Percentiles rank a stretch among this genome's conserved stretches.
Evolutionary conservation across 345 rosid genomes (phyloP).

Genomic region (Syzygium oleosum): DNA sequence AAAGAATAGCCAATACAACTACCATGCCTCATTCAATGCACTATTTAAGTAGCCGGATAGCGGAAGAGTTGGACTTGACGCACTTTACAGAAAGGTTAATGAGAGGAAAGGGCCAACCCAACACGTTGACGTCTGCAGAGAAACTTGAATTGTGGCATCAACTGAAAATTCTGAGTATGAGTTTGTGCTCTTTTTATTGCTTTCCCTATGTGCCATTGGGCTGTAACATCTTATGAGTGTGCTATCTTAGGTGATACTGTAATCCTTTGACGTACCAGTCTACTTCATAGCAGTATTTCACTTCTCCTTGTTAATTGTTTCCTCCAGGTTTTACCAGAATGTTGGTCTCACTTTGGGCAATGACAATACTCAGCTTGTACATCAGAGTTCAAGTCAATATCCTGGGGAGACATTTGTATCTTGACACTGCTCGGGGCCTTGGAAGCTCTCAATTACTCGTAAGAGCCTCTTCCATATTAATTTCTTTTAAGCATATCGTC

Average conservation of each 20-base stretch:
- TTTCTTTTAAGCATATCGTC: not conserved
- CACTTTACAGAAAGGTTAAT: conserved; percentile 59
- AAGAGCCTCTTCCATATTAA: conserved; percentile 20
- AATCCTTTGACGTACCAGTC: not conserved
- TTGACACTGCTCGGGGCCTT: conserved; percentile 77
- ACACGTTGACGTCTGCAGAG: conserved; percentile 50
- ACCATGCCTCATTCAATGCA: conserved; percentile 84
- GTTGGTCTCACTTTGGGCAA: conserved; percentile 77
- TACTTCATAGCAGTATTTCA: not conserved
- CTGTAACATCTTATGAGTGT: not conserved
- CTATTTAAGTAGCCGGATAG: conserved; percentile 46
- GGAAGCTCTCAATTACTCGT: conserved; percentile 56
- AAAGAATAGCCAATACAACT: conserved; percentile 68
- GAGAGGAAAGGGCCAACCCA: conserved; percentile 72
- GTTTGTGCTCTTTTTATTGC: not conserved
- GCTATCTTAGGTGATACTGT: not conserved
- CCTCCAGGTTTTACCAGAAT: conserved; percentile 83
- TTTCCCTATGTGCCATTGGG: not conserved
- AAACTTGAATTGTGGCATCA: conserved; percentile 88
- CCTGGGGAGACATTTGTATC: conserved; percentile 86
- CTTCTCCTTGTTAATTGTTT: conserved; percentile 1
- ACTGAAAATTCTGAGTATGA: conserved; percentile 74
- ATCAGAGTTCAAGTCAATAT: conserved; percentile 94
- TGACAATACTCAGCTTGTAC: conserved; percentile 77
- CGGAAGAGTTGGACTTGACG: conserved; percentile 65